These are phyloP conservation scores for Tremella mesenterica DNA, from an alignment of 768 basidiomycete species.

Conservation along the genomic window DNA sequence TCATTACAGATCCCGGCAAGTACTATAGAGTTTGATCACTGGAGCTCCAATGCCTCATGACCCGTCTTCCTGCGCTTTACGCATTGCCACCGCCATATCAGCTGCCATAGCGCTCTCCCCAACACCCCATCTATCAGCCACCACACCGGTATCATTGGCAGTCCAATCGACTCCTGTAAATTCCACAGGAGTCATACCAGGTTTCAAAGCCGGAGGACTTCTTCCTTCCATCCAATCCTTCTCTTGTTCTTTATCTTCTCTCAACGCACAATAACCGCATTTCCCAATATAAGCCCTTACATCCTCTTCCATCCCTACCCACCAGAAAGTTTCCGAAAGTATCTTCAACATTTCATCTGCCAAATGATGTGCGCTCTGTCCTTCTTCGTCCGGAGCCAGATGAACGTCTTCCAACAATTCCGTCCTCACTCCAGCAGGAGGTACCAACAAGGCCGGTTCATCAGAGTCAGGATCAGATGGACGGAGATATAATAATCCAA, in stretches of 20 bases:
- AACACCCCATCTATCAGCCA: conserved; percentile 1
- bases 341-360: conserved; percentile 14
- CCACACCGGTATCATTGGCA: neutral
- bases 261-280: neutral
- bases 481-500: conserved; percentile 34
- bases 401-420: conserved; percentile 33
- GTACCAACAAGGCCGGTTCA: conserved; percentile 24
- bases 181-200: conserved; percentile 11
- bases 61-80: conserved; percentile 21
- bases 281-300: conserved; percentile 12
- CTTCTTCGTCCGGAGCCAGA: conserved; percentile 1
- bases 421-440: conserved; percentile 27
- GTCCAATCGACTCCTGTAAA: conserved; percentile 18
- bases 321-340: conserved; percentile 31
- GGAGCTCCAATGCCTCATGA: no score
- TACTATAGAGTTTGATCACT: no score
- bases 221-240: conserved; percentile 1
- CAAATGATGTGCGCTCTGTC: conserved; percentile 13
- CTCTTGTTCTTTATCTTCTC: neutral
- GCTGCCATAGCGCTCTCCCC: conserved; percentile 28
- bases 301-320: conserved; percentile 29
- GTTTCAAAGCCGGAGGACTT: neutral
- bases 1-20: no score
- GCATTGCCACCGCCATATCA: conserved; percentile 24
- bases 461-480: conserved; percentile 4